Conservation (phyloP, 306 rosid genomes). For the Ammopiptanthus mongolicus region DNA sequence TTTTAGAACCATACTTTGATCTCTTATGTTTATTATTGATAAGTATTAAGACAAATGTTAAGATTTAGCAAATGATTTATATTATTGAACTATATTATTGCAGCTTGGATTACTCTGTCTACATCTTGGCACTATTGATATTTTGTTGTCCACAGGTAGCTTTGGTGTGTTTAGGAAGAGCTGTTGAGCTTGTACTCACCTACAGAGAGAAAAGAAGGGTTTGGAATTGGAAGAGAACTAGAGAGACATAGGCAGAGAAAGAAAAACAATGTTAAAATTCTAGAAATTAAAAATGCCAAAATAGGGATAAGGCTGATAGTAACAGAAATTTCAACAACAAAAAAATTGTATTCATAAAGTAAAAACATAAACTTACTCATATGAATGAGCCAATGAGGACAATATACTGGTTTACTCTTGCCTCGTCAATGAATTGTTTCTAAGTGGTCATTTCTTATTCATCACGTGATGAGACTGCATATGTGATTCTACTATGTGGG, state of each 20-base stretch:
- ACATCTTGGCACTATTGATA: not conserved
- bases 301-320: not conserved
- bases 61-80: not conserved
- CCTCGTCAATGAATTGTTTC: not conserved
- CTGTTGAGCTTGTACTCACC: not conserved
- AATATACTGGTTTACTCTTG: not conserved
- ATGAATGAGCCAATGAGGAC: not conserved
- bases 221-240: conserved; percentile 8
- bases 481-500: not conserved
- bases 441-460: not conserved
- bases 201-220: not conserved
- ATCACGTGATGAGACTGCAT: not conserved
- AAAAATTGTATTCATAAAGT: not conserved
- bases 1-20: not conserved
- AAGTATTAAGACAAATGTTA: not conserved
- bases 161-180: conserved; percentile 5
- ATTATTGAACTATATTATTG: not conserved
- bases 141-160: not conserved
- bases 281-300: not conserved
- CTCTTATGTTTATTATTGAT: not conserved
- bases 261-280: not conserved
- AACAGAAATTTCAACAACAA: not conserved
- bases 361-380: not conserved
- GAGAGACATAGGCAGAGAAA: not conserved
- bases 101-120: not conserved